These are phyloP conservation scores for Agarophyton chilense DNA, from an alignment of 23 red algal species.

Conservation along the genomic window DNA sequence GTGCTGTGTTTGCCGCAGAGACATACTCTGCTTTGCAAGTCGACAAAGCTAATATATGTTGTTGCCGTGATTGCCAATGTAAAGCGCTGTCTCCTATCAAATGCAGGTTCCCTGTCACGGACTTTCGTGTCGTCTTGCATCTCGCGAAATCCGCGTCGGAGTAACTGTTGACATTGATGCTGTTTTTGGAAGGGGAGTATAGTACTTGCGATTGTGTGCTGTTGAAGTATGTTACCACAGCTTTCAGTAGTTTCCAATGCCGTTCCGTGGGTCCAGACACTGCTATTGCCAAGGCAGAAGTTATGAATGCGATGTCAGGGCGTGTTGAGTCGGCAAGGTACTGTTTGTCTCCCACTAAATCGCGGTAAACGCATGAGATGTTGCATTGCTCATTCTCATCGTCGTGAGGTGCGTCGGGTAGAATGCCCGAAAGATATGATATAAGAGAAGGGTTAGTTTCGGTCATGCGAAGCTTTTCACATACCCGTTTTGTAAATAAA, in stretches of 20 bases:
- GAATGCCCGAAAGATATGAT: neutral
- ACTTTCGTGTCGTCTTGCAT: neutral
- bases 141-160: neutral
- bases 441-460: neutral
- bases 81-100: neutral
- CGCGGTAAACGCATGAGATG: neutral
- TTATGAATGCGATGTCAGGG: too few species aligned
- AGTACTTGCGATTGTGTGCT: neutral
- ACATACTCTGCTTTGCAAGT: conserved; percentile 34
- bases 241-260: neutral
- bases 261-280: neutral
- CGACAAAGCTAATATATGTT: neutral
- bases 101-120: neutral
- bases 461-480: neutral
- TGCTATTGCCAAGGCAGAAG: neutral
- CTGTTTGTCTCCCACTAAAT: neutral
- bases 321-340: neutral
- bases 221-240: neutral
- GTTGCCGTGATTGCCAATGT: neutral
- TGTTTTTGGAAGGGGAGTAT: neutral
- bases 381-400: neutral
- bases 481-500: neutral
- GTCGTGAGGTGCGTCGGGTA: neutral
- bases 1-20: neutral
- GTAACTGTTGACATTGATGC: neutral